A percentile compares a stretch with the other conserved stretches of the same genome.
phyloP scores from a whole-genome alignment of 1,284 basidiomycete genomes.

The Moniliophthora roreri region DNA sequence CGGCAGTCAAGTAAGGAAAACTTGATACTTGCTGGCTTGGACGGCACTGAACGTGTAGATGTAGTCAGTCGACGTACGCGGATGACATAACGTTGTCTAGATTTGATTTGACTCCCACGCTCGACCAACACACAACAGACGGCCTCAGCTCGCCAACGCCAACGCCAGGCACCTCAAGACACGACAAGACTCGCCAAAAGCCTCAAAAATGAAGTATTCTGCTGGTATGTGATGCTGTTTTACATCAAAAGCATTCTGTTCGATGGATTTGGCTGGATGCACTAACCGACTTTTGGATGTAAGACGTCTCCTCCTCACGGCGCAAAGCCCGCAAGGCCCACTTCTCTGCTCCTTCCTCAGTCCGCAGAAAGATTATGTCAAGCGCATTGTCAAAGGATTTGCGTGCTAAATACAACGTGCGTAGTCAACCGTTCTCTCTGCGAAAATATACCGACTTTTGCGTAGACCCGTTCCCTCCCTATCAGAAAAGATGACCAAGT shows the following conservation, averaged over 20 bases:
- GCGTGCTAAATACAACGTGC: constrained; percentile 87
- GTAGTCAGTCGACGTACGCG: too few species aligned
- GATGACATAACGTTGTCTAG: background rate
- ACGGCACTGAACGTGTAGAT: too few species aligned
- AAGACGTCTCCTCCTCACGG: constrained; percentile 85
- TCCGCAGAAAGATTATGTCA: constrained; percentile 98
- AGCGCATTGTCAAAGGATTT: constrained; percentile 96
- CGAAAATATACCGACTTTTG: background rate
- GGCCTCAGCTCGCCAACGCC: background rate
- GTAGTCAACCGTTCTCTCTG: constrained; percentile 31
- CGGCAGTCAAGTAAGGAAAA: too few species aligned
- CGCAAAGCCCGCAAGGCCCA: constrained; percentile 98
- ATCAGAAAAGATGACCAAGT: constrained; percentile 99
- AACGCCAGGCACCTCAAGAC: background rate
- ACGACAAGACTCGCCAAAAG: too few species aligned
- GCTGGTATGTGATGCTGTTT: too few species aligned
- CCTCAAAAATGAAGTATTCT: too few species aligned
- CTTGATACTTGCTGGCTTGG: too few species aligned
- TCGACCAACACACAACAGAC: too few species aligned
- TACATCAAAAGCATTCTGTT: background rate
- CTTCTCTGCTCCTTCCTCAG: constrained; percentile 89
- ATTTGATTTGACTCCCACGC: too few species aligned
- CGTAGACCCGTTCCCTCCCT: constrained; percentile 90
- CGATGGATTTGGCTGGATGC: constrained; percentile 26
- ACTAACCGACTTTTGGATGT: constrained; percentile 30